Conservation (phyloP, 2,329 filamentous ascomycete species). For the Penicillium sp. region DNA sequence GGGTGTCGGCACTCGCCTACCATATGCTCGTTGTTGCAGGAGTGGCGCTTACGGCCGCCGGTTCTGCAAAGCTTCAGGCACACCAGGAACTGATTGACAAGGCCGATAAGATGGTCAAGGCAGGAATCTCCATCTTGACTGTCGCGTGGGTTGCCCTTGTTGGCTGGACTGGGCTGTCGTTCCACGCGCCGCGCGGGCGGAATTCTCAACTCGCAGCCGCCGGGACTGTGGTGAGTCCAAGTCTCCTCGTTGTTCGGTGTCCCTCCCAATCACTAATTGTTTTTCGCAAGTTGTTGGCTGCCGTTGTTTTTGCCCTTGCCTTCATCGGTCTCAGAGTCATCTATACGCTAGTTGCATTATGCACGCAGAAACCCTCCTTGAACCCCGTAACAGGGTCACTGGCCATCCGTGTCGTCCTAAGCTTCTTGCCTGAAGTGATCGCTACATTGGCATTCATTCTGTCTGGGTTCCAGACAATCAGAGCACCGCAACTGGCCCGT, state of each 20-base stretch:
- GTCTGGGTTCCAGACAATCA: too few relatives aligned
- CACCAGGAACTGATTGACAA: conserved; percentile 10
- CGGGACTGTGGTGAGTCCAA: too few relatives aligned
- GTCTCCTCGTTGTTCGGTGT: too few relatives aligned
- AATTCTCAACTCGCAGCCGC: too few relatives aligned
- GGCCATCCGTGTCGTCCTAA: conserved; percentile 2
- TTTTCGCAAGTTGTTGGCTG: not conserved
- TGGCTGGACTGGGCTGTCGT: conserved; percentile 5
- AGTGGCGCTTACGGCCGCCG: conserved; percentile 12
- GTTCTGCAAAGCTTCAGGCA: conserved; percentile 8
- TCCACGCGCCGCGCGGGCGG: not conserved
- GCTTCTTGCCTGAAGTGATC: conserved; percentile 4
- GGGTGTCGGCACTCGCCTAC: conserved; percentile 5
- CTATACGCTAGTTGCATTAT: not conserved
- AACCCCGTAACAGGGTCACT: conserved; percentile 2
- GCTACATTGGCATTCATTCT: not conserved
- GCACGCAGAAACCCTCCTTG: not conserved
- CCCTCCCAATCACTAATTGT: not conserved
- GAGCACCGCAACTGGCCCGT: too few relatives aligned
- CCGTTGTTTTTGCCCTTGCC: not conserved
- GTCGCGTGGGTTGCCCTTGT: conserved; percentile 11
- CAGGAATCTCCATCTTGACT: conserved; percentile 10
- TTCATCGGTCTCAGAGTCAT: not conserved
- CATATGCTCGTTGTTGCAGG: conserved; percentile 13
- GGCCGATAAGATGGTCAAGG: conserved; percentile 10